Percentiles rank a stretch among this genome's conserved stretches.
Conservation (phyloP, 768 basidiomycete genomes). For the Boletus vinaceobasis region DNA sequence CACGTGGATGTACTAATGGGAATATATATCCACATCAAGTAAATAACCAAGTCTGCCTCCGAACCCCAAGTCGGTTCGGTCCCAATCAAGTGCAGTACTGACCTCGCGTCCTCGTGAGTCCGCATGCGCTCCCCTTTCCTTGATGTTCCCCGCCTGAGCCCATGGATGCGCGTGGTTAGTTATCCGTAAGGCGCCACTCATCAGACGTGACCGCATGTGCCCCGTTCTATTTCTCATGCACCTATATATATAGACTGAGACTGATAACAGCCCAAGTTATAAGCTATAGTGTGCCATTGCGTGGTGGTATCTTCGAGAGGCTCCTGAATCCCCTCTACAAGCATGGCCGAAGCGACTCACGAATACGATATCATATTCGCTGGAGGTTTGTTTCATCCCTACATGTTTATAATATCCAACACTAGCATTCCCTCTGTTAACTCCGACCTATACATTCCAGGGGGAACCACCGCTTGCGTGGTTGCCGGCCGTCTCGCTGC, state of each 20-base stretch:
- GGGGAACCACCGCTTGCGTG: conserved; percentile 36
- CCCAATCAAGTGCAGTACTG: too few relatives aligned
- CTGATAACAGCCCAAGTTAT: background rate
- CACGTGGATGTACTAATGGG: conserved; percentile 20
- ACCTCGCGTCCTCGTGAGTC: too few relatives aligned
- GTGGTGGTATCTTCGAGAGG: background rate
- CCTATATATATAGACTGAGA: conserved; percentile 6
- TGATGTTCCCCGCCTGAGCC: too few relatives aligned
- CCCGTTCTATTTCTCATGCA: too few relatives aligned
- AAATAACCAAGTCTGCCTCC: background rate
- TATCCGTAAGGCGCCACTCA: too few relatives aligned
- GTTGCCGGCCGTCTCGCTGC: conserved; percentile 29
- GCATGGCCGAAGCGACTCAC: conserved; percentile 6
- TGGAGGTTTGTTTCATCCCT: conserved; percentile 40
- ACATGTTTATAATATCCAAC: background rate
- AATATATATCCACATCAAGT: conserved; percentile 11
- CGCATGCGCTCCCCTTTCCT: too few relatives aligned
- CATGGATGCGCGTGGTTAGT: too few relatives aligned
- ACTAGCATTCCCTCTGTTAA: background rate
- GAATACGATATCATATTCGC: conserved; percentile 53
- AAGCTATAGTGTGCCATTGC: background rate
- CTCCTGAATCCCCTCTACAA: background rate
- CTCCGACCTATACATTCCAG: conserved; percentile 11
- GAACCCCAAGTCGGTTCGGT: background rate
- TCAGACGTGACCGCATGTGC: background rate